A percentile compares a stretch with the other conserved stretches of the same genome.
Evolutionary conservation across 2,329 filamentous ascomycete genomes (phyloP).

Genomic region (Hymenoscyphus linearis): DNA sequence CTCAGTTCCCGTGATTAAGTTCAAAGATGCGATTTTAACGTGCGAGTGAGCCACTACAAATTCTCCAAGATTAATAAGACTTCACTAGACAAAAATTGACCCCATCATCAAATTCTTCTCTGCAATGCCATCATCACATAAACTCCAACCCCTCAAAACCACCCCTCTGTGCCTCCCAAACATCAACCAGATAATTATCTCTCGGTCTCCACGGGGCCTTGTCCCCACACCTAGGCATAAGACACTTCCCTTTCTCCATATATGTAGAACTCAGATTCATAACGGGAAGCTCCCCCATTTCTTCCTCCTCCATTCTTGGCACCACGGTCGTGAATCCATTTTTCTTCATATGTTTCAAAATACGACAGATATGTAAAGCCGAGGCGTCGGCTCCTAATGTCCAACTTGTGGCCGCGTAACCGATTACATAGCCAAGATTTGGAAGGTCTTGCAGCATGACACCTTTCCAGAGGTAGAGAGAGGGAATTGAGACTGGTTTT

Average conservation of each 20-base stretch:
- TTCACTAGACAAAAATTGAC: too few relatives aligned
- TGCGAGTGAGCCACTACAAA: too few relatives aligned
- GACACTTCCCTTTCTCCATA: conserved; percentile 7
- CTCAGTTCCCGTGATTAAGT: too few relatives aligned
- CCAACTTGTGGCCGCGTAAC: conserved; percentile 63
- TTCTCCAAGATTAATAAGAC: too few relatives aligned
- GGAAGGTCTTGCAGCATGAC: conserved; percentile 62
- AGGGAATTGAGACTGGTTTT: conserved; percentile 39
- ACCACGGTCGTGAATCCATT: conserved; percentile 12
- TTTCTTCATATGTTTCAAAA: conserved; percentile 29
- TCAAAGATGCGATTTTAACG: too few relatives aligned
- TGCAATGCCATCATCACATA: background rate
- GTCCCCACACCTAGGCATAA: conserved; percentile 18
- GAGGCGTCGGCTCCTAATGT: conserved; percentile 54
- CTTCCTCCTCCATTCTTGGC: conserved; percentile 8
- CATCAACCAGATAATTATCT: conserved; percentile 28
- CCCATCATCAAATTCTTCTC: background rate
- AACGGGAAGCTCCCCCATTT: background rate
- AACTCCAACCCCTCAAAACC: conserved; percentile 19
- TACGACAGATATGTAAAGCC: conserved; percentile 19
- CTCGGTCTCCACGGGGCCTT: conserved; percentile 25
- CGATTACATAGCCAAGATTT: conserved; percentile 55
- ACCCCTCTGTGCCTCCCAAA: conserved; percentile 25
- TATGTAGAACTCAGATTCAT: conserved; percentile 12
- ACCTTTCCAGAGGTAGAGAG: conserved; percentile 57